Evolutionary conservation across 495 filamentous ascomycete genomes (phyloP).

Genomic region (Tuber brumale): DNA sequence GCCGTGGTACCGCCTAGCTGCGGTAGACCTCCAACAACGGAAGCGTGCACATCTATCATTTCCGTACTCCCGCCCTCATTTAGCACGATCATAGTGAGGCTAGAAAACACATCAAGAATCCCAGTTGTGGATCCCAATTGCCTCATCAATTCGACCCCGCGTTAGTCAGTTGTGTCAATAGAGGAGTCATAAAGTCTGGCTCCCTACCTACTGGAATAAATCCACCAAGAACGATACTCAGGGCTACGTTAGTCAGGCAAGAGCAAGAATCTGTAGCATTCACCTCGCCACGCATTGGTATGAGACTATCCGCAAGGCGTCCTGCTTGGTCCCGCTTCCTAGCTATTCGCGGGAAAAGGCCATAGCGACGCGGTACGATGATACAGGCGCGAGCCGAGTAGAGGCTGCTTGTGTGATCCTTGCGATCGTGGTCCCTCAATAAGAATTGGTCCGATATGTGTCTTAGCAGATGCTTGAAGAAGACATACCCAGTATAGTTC

Average conservation of each 20-base stretch:
- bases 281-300: constrained; percentile 86
- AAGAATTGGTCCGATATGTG: background rate
- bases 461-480: background rate
- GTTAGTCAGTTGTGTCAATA: constrained; percentile 93
- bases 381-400: constrained; percentile 84
- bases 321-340: constrained; percentile 94
- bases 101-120: constrained; percentile 24
- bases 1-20: constrained; percentile 49
- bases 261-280: constrained; percentile 65
- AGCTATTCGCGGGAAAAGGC: constrained; percentile 88
- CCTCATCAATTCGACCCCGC: constrained; percentile 92
- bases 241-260: constrained; percentile 62
- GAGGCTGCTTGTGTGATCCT: constrained; percentile 84
- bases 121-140: constrained; percentile 91
- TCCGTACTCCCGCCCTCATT: constrained; percentile 46
- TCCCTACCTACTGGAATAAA: constrained; percentile 93
- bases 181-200: constrained; percentile 79
- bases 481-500: constrained; percentile 71
- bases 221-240: constrained; percentile 78
- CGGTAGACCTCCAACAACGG: constrained; percentile 69
- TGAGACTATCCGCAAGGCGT: constrained; percentile 73
- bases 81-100: background rate
- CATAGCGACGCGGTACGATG: constrained; percentile 83
- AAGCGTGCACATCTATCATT: constrained; percentile 86
- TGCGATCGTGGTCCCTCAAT: constrained; percentile 52